Evolutionary conservation across 2,329 filamentous ascomycete species (phyloP), one percentile per base, ranked within the genome.

Genomic region (Bipolaris cookei): DNA sequence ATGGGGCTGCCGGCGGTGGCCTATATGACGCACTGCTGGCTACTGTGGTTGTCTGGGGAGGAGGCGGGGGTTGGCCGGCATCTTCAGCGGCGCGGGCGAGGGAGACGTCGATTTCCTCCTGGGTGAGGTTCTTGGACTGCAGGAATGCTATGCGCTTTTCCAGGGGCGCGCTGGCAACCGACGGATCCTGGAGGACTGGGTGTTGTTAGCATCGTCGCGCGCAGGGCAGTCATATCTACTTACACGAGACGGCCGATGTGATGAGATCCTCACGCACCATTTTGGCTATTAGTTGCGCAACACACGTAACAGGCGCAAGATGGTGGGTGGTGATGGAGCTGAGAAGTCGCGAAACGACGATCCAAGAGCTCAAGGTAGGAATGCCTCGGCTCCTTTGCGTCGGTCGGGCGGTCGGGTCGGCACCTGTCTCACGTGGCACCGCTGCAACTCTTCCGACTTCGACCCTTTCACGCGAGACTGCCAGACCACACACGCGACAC

Each of bases 241-340:
- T 79, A 85, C 82, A 84, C 42, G 81, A 81, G 62, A 84, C 80
- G 70, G 91, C 93, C 74, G 92, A 96, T 67, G 87, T 83, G 71
- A 97, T 87, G 64, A 97, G 83, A 77, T 98, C 94, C 86, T 98
- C 94, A 76, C 95, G 92, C 82, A 97, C 92, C 82, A 93, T 88
- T 83, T 88, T 94, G 78, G 62, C 64, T 67, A 56, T 51, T 55
- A 61, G 42, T 47, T 58, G 44, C 64, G 63, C 67, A 61, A 59
- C 47, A 49, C 57, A 39, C 47, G 51, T 35, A 54, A 43, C 60
- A 63, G 65, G 53, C 55, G 63, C 55, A 50, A 50, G 44, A 32
- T 13, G 20, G 34, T 25, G 32, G 37, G 35, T 54, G 54, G 43
- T 51, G 53, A 58, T 44, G 52, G 48, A 57, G 48, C 48, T 57